Conservation (phyloP, 2,329 filamentous ascomycete species). For the Fusarium globosum region DNA sequence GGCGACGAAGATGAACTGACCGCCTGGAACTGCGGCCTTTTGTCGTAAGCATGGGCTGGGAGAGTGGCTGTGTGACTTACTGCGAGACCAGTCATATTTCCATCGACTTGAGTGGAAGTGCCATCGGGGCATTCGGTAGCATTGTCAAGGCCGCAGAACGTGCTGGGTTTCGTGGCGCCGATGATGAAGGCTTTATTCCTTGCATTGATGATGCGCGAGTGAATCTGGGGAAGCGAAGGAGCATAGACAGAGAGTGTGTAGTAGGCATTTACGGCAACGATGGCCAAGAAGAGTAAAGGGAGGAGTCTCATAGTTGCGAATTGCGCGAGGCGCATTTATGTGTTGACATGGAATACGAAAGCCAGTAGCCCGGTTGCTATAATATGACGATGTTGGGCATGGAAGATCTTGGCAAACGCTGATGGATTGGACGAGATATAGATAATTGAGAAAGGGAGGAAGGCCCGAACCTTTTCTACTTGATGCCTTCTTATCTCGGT, state of each 20-base stretch:
- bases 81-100: slow-evolving; percentile 45
- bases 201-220: slow-evolving; percentile 45
- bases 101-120: slow-evolving; percentile 43
- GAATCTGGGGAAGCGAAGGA: slow-evolving; percentile 35
- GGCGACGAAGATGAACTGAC: slow-evolving; percentile 69
- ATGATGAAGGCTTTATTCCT: slow-evolving; percentile 44
- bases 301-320: slow-evolving; percentile 27
- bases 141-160: slow-evolving; percentile 39
- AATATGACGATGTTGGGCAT: background rate
- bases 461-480: slow-evolving; percentile 23
- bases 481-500: background rate
- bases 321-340: background rate
- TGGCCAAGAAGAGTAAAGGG: background rate
- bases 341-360: background rate
- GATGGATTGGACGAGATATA: background rate
- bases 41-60: background rate
- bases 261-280: slow-evolving; percentile 25
- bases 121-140: slow-evolving; percentile 43
- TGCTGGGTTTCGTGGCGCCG: slow-evolving; percentile 42
- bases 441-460: background rate
- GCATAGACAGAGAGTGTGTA: slow-evolving; percentile 44
- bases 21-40: slow-evolving; percentile 68
- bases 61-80: slow-evolving; percentile 15
- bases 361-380: background rate
- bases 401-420: no score